phyloP scores from a whole-genome alignment of 768 basidiomycete species.

The Paxillus rubicundulus region DNA sequence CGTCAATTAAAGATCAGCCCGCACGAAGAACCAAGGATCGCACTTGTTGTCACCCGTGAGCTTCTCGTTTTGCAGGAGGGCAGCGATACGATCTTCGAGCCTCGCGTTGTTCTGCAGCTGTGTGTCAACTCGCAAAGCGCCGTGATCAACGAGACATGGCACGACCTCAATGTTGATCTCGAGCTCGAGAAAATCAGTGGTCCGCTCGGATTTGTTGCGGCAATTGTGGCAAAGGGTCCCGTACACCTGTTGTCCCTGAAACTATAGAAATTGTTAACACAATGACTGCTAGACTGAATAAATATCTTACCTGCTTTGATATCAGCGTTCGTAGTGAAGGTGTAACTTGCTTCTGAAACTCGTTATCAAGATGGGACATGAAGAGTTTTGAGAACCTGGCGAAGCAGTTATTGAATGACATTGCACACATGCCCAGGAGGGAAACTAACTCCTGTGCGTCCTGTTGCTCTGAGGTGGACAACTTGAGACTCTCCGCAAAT shows the following conservation, averaged over 20 bases:
- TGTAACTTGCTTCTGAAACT: slow-evolving; percentile 80
- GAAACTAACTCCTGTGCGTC: slow-evolving; percentile 88
- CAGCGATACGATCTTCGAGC: slow-evolving; percentile 71
- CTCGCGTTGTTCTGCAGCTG: slow-evolving; percentile 58
- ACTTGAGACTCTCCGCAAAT: slow-evolving; percentile 79
- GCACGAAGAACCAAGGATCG: slow-evolving; percentile 12
- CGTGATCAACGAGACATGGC: neutral
- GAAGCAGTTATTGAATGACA: slow-evolving; percentile 3
- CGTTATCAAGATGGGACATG: slow-evolving; percentile 81
- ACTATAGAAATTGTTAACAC: slow-evolving; percentile 44
- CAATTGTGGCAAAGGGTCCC: slow-evolving; percentile 77
- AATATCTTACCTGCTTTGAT: slow-evolving; percentile 57
- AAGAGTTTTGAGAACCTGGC: slow-evolving; percentile 91
- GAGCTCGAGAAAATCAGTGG: slow-evolving; percentile 79
- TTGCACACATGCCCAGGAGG: neutral
- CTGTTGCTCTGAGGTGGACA: slow-evolving; percentile 86
- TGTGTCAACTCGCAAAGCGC: neutral
- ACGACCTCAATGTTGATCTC: slow-evolving; percentile 79
- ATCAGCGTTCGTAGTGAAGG: slow-evolving; percentile 65
- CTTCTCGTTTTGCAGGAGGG: slow-evolving; percentile 63
- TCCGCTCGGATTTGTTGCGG: slow-evolving; percentile 60
- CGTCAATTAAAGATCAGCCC: neutral
- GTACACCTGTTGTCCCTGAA: slow-evolving; percentile 83
- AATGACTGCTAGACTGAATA: neutral
- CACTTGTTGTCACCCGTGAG: slow-evolving; percentile 84